Evolutionary conservation across 139 green algal species (phyloP).

Genomic region (Picochlorum sp.): DNA sequence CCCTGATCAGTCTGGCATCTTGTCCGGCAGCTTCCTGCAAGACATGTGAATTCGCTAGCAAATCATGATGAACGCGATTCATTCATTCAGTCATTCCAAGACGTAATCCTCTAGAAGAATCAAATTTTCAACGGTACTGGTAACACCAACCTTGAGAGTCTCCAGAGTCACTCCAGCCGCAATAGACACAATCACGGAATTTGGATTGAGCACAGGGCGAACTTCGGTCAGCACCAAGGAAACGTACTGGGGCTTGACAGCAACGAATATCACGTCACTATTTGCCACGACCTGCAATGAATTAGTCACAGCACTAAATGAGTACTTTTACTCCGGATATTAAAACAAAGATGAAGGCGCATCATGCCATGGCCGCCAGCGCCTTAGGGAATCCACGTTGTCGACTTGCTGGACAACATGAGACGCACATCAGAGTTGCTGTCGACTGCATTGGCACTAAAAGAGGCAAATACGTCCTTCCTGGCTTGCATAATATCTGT

Average conservation of each 20-base stretch:
- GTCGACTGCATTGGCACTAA: constrained; percentile 28
- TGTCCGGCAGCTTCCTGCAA: constrained; percentile 51
- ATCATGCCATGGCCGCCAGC: too few relatives aligned
- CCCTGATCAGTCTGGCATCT: constrained; percentile 56
- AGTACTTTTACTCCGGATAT: neutral
- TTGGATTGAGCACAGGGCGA: constrained; percentile 17
- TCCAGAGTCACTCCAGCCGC: constrained; percentile 80
- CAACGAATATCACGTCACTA: constrained; percentile 78
- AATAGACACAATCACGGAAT: constrained; percentile 80
- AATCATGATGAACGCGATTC: too few relatives aligned
- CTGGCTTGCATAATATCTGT: constrained; percentile 50
- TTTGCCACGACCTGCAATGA: constrained; percentile 47
- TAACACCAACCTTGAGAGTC: too few relatives aligned
- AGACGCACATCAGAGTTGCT: constrained; percentile 39
- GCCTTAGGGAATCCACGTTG: too few relatives aligned
- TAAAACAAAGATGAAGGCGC: too few relatives aligned
- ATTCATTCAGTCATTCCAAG: too few relatives aligned
- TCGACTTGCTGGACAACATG: too few relatives aligned
- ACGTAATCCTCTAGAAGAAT: too few relatives aligned
- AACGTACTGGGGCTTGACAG: constrained; percentile 89
- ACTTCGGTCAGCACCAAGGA: constrained; percentile 54
- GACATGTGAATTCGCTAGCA: too few relatives aligned
- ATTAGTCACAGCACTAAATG: neutral
- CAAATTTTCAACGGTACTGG: too few relatives aligned
- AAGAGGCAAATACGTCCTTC: constrained; percentile 59